These are phyloP conservation scores for Fusarium sp. DNA, from an alignment of 2,329 filamentous ascomycete species.

Conservation along the genomic window DNA sequence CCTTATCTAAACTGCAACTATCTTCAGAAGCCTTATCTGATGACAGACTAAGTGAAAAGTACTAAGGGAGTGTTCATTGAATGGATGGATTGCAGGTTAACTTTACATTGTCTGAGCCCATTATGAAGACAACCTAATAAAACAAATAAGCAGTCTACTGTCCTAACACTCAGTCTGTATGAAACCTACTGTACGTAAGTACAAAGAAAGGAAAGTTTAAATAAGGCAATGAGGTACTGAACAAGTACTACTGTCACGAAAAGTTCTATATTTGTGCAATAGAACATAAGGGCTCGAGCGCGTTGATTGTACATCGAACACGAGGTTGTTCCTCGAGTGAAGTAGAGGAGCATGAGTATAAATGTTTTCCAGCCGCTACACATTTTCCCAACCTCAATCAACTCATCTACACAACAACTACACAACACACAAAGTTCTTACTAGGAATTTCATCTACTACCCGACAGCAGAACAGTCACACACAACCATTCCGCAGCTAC, in stretches of 20 bases:
- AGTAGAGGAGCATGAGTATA: neutral
- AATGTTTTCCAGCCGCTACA: neutral
- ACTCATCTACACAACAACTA: neutral
- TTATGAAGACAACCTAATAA: too few species aligned
- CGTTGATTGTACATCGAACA: neutral
- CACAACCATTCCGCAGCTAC: neutral
- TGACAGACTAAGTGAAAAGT: too few species aligned
- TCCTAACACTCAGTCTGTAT: accelerated
- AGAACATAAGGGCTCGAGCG: neutral
- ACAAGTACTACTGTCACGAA: neutral
- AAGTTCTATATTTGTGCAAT: neutral
- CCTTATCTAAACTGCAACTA: too few species aligned
- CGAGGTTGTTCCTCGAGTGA: neutral
- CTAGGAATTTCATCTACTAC: neutral
- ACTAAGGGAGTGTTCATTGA: too few species aligned
- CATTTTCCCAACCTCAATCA: neutral
- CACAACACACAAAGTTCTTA: neutral
- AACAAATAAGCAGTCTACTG: too few species aligned
- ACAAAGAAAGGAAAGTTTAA: too few species aligned
- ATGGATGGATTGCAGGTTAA: too few species aligned
- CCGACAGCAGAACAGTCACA: neutral
- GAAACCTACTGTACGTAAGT: too few species aligned
- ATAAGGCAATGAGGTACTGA: neutral
- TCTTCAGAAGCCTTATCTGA: too few species aligned
- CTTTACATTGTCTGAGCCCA: too few species aligned